These are phyloP conservation scores for Aphanomyces astaci DNA, from an alignment of 352 stramenopile species.

Conservation along the genomic window DNA sequence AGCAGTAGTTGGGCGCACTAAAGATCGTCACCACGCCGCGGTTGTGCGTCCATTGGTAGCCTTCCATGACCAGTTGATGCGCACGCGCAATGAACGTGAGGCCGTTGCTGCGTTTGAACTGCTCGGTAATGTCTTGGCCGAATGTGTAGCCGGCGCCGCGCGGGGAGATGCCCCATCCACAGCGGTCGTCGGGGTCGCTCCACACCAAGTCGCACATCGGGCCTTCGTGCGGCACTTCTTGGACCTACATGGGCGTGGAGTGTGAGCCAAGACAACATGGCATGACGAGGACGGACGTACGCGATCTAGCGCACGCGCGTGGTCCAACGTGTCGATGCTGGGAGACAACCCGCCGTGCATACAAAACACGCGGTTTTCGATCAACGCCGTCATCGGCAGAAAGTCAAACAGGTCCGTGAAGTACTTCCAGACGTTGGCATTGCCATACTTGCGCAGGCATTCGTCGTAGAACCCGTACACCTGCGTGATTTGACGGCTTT, in stretches of 20 bases:
- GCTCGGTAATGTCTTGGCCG: slow-evolving; percentile 79
- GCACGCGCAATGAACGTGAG: slow-evolving; percentile 81
- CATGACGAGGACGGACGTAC: slow-evolving; percentile 6
- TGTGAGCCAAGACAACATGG: neutral
- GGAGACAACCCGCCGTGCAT: slow-evolving; percentile 85
- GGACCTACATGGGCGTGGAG: slow-evolving; percentile 25
- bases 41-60: slow-evolving; percentile 91
- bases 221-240: slow-evolving; percentile 82
- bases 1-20: slow-evolving; percentile 92
- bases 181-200: slow-evolving; percentile 83
- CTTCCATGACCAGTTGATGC: slow-evolving; percentile 91
- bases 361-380: slow-evolving; percentile 85
- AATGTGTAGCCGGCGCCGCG: slow-evolving; percentile 84
- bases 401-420: slow-evolving; percentile 87
- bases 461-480: slow-evolving; percentile 70
- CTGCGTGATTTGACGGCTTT: slow-evolving; percentile 48
- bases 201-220: slow-evolving; percentile 86
- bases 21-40: slow-evolving; percentile 90
- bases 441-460: slow-evolving; percentile 65
- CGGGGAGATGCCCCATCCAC: slow-evolving; percentile 80
- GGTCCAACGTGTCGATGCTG: slow-evolving; percentile 83
- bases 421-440: slow-evolving; percentile 87
- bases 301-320: slow-evolving; percentile 71
- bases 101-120: slow-evolving; percentile 86
- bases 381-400: slow-evolving; percentile 80